These are phyloP conservation scores for Fusarium anthophilum DNA, from an alignment of 2,329 filamentous ascomycete genomes.

Conservation along the genomic window DNA sequence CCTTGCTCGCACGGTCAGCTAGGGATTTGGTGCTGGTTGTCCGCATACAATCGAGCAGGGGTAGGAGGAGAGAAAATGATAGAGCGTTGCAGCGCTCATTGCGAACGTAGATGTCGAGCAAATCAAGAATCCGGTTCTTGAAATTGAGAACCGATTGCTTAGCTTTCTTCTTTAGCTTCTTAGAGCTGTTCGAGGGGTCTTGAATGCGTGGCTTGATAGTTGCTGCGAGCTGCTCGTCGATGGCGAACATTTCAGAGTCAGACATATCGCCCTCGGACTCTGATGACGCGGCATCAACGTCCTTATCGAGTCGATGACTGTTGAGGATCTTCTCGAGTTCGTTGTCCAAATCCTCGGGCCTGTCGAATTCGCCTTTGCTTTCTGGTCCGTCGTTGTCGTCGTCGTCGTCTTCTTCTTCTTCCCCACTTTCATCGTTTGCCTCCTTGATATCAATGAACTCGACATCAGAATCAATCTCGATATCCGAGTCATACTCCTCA, in stretches of 20 bases:
- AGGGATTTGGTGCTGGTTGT: slow-evolving; percentile 81
- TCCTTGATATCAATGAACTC: slow-evolving; percentile 59
- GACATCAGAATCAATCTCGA: slow-evolving; percentile 61
- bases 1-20: slow-evolving; percentile 74
- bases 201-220: slow-evolving; percentile 85
- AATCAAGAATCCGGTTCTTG: slow-evolving; percentile 91
- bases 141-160: slow-evolving; percentile 92
- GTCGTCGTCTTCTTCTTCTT: slow-evolving; percentile 56
- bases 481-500: slow-evolving; percentile 55
- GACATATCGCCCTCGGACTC: slow-evolving; percentile 85
- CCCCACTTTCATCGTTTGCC: slow-evolving; percentile 53
- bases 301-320: slow-evolving; percentile 71
- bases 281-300: slow-evolving; percentile 63
- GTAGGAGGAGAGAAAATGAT: slow-evolving; percentile 75
- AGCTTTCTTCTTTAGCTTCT: slow-evolving; percentile 86
- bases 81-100: slow-evolving; percentile 76
- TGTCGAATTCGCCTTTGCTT: slow-evolving; percentile 53
- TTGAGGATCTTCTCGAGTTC: slow-evolving; percentile 82
- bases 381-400: slow-evolving; percentile 54
- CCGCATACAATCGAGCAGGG: slow-evolving; percentile 79
- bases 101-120: slow-evolving; percentile 85
- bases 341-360: slow-evolving; percentile 68
- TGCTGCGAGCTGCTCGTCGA: slow-evolving; percentile 84
- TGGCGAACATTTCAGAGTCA: slow-evolving; percentile 92
- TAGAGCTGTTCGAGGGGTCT: slow-evolving; percentile 66